Percentiles rank a stretch among this genome's conserved stretches.
Evolutionary conservation across 2,329 filamentous ascomycete genomes (phyloP).

Genomic region (Myriosclerotinia curreyana): DNA sequence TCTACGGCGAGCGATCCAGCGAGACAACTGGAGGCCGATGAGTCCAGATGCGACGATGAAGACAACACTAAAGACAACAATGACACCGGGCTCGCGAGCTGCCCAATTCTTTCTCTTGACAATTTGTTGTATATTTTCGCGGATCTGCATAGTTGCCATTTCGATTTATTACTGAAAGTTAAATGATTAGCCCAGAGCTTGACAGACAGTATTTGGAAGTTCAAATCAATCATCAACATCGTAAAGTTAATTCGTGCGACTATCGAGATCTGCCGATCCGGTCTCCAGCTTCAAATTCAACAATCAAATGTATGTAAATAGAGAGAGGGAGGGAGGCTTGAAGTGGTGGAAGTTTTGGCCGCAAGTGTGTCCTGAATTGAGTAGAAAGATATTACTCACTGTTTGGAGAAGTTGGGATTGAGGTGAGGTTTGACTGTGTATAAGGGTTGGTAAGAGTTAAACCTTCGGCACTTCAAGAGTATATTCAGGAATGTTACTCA

Average conservation of each 20-base stretch:
- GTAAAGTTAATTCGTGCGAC: too few relatives aligned
- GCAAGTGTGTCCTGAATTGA: background rate
- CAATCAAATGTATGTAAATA: background rate
- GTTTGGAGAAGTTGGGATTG: background rate
- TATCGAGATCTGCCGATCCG: background rate
- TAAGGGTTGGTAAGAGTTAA: background rate
- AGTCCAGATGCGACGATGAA: conserved; percentile 53
- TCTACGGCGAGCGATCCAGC: conserved; percentile 41
- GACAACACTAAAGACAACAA: conserved; percentile 61
- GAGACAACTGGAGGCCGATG: conserved; percentile 48
- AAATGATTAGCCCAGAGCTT: conserved; percentile 11
- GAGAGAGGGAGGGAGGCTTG: background rate
- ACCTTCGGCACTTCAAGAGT: background rate
- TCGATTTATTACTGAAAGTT: conserved; percentile 19
- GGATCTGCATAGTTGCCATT: conserved; percentile 29
- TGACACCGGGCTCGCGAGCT: conserved; percentile 53
- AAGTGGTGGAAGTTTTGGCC: background rate
- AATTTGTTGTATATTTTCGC: conserved; percentile 42
- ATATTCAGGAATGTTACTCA: background rate
- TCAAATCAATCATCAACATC: background rate
- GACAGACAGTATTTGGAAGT: background rate
- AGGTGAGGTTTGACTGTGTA: background rate
- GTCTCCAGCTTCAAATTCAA: background rate
- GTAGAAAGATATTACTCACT: background rate
- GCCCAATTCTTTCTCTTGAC: conserved; percentile 58